These are phyloP conservation scores for Hypoxylon sp. DNA, from an alignment of 2,329 filamentous ascomycete genomes.

Conservation along the genomic window DNA sequence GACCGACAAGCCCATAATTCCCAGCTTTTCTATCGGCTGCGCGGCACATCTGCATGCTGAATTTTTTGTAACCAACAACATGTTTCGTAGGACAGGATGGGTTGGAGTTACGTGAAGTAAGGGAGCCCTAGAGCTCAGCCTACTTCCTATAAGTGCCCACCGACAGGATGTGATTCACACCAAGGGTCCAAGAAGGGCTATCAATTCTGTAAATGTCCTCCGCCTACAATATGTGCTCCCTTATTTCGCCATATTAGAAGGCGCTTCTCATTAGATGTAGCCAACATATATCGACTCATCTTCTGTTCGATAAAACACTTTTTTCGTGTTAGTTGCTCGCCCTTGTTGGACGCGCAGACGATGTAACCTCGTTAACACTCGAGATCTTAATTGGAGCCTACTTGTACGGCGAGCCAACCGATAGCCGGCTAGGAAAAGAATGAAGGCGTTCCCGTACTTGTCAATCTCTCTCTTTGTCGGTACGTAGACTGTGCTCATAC, in stretches of 20 bases:
- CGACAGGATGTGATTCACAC: conserved; percentile 14
- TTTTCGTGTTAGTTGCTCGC: neutral
- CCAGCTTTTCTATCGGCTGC: neutral
- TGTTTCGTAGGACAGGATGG: neutral
- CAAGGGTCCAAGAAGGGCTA: neutral
- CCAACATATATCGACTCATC: neutral
- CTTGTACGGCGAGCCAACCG: neutral
- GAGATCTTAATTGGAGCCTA: conserved; percentile 1
- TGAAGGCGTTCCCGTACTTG: conserved; percentile 12
- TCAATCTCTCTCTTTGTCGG: conserved; percentile 3
- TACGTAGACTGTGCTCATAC: neutral
- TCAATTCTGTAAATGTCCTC: neutral
- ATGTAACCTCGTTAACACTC: conserved; percentile 8
- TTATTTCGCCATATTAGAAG: neutral
- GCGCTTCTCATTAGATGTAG: conserved; percentile 1
- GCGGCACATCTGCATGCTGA: conserved; percentile 15
- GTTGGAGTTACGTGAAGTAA: conserved; percentile 12
- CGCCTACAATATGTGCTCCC: neutral
- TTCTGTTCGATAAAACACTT: neutral
- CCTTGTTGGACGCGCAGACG: conserved; percentile 2
- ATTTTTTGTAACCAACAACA: conserved; percentile 29
- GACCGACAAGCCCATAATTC: neutral
- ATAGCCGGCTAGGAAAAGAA: conserved; percentile 8
- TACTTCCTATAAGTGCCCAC: conserved; percentile 10
- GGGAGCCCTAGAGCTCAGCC: conserved; percentile 4